Evolutionary conservation across 768 basidiomycete species (phyloP).

Genomic region (Exsudoporus frostii): DNA sequence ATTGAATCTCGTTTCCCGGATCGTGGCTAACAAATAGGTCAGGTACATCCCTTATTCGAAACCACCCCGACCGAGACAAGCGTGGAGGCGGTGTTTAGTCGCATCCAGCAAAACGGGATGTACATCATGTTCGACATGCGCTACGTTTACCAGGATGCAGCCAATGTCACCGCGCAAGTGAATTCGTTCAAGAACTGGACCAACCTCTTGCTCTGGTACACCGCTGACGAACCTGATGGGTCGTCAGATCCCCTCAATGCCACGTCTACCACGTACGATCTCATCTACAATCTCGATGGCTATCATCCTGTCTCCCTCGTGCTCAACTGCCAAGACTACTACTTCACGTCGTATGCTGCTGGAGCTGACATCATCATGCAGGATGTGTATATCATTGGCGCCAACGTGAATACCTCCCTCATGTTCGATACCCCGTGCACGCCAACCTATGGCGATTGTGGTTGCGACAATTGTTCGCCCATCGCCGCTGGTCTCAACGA

Average conservation of each 20-base stretch:
- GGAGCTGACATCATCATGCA: constrained; percentile 72
- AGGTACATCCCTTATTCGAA: constrained; percentile 70
- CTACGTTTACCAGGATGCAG: constrained; percentile 58
- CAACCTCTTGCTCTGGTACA: constrained; percentile 71
- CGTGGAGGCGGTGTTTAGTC: constrained; percentile 48
- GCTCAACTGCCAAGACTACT: constrained; percentile 63
- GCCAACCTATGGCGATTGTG: constrained; percentile 65
- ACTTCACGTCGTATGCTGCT: constrained; percentile 53
- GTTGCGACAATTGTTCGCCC: constrained; percentile 58
- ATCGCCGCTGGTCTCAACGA: constrained; percentile 39
- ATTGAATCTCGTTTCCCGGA: neutral
- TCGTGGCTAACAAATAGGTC: constrained; percentile 5
- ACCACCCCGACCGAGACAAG: constrained; percentile 53
- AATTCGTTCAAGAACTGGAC: constrained; percentile 61
- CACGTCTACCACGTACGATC: constrained; percentile 44
- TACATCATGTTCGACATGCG: constrained; percentile 87
- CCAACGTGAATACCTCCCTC: constrained; percentile 61
- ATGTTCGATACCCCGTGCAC: constrained; percentile 64
- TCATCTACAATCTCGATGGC: constrained; percentile 59
- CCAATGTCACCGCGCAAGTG: constrained; percentile 62
- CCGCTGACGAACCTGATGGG: constrained; percentile 71
- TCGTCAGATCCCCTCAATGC: constrained; percentile 63
- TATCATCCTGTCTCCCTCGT: constrained; percentile 68
- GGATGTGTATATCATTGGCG: constrained; percentile 48
- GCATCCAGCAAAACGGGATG: constrained; percentile 58